Evolutionary conservation across 495 filamentous ascomycete genomes (phyloP).

Genomic region (Pyronema omphalodes): DNA sequence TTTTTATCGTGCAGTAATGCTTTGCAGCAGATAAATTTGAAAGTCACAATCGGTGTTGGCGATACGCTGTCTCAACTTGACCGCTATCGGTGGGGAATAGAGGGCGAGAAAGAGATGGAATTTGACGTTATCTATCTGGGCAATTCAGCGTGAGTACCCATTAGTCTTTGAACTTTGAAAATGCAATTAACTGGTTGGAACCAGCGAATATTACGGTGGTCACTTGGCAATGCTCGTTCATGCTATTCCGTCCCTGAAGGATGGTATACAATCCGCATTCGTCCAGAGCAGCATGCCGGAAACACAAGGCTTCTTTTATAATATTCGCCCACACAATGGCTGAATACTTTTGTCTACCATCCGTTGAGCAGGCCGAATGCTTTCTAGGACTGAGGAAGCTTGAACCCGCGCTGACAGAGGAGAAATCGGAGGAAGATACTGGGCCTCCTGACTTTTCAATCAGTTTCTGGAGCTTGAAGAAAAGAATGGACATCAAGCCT

Average conservation of each 20-base stretch:
- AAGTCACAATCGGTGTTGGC: neutral
- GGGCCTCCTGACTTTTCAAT: too few relatives aligned
- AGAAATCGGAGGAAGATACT: too few relatives aligned
- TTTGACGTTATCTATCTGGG: neutral
- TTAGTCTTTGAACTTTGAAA: neutral
- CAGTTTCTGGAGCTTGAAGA: too few relatives aligned
- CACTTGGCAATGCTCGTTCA: neutral
- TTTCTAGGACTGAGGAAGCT: too few relatives aligned
- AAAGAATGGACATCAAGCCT: too few relatives aligned
- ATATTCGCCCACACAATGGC: too few relatives aligned
- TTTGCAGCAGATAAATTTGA: neutral
- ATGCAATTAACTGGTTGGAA: neutral
- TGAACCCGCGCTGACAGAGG: too few relatives aligned
- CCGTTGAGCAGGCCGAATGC: too few relatives aligned
- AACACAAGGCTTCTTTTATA: neutral
- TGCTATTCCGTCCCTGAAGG: neutral
- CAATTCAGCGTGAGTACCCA: neutral
- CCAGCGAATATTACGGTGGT: neutral
- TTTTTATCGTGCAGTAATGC: neutral
- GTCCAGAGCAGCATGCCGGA: neutral
- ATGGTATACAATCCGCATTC: neutral
- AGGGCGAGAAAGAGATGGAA: neutral
- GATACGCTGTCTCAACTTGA: neutral
- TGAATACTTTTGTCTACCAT: too few relatives aligned
- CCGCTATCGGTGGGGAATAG: neutral